phyloP scores from a whole-genome alignment of 2,329 filamentous ascomycete species.

The Tolypocladium tundrense region DNA sequence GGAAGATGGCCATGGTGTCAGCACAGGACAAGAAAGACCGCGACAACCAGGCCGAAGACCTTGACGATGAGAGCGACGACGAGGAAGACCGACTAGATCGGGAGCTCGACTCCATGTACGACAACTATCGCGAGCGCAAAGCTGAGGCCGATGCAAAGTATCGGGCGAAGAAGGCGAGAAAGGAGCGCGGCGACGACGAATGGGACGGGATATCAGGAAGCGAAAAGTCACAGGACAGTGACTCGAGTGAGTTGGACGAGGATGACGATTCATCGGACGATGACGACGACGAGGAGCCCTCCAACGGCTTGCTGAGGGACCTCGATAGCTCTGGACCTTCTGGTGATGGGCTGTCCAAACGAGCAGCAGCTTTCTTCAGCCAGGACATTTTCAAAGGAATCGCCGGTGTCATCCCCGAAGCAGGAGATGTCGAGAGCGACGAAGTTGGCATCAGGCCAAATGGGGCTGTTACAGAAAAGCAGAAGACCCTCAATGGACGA shows the following conservation, averaged over 20 bases:
- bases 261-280: conserved; percentile 30
- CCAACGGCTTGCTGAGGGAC: conserved; percentile 23
- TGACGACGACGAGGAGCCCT: conserved; percentile 17
- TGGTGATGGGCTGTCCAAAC: conserved; percentile 56
- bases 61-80: conserved; percentile 58
- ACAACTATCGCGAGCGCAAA: conserved; percentile 71
- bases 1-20: conserved; percentile 64
- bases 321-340: conserved; percentile 32
- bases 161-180: conserved; percentile 78
- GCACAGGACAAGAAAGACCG: conserved; percentile 44
- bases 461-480: conserved; percentile 11
- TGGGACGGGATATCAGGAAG: conserved; percentile 81
- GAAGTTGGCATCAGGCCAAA: conserved; percentile 7
- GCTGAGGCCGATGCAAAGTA: conserved; percentile 77
- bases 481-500: conserved; percentile 1
- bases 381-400: conserved; percentile 91
- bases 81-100: conserved; percentile 75
- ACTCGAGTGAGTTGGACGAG: conserved; percentile 49
- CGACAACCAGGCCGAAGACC: conserved; percentile 46
- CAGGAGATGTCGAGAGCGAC: conserved; percentile 24
- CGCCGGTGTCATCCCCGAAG: conserved; percentile 50
- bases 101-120: conserved; percentile 81
- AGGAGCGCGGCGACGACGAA: conserved; percentile 74
- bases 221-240: conserved; percentile 41
- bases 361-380: conserved; percentile 82